Conservation (phyloP, 192 early-diverging fungal species). For the Backusella sp. region DNA sequence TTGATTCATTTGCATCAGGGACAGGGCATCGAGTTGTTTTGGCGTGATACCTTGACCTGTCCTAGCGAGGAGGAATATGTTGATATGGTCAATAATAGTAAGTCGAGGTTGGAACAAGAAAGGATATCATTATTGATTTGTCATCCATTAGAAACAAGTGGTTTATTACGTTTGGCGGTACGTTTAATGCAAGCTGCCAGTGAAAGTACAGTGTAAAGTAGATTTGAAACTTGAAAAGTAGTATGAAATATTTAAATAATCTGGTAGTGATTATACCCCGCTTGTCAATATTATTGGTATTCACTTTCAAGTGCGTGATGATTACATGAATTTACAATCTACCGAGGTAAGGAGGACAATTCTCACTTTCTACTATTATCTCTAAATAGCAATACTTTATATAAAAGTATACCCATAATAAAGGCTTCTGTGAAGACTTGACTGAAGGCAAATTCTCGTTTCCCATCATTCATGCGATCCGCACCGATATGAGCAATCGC, state of each 20-base stretch:
- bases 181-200: constrained; percentile 66
- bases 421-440: constrained; percentile 90
- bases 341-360: constrained; percentile 10
- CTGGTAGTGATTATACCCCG: constrained; percentile 55
- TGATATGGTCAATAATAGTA: constrained; percentile 84
- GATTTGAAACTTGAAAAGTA: neutral
- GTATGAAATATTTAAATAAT: neutral
- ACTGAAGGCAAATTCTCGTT: constrained; percentile 94
- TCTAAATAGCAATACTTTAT: too few species aligned
- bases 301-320: constrained; percentile 89
- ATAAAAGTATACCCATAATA: constrained; percentile 69
- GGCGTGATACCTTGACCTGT: constrained; percentile 80
- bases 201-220: constrained; percentile 39
- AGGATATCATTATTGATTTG: too few species aligned
- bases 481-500: constrained; percentile 37
- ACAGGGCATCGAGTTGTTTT: constrained; percentile 93
- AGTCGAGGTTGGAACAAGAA: constrained; percentile 12
- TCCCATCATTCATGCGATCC: constrained; percentile 75
- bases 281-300: constrained; percentile 79
- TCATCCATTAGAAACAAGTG: constrained; percentile 69
- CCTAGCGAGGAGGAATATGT: constrained; percentile 86
- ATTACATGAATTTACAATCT: constrained; percentile 83
- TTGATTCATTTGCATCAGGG: constrained; percentile 88
- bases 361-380: neutral
- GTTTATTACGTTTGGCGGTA: constrained; percentile 82